Conservation (phyloP, 2,329 filamentous ascomycete genomes). For the Cyphellophora attinorum region DNA sequence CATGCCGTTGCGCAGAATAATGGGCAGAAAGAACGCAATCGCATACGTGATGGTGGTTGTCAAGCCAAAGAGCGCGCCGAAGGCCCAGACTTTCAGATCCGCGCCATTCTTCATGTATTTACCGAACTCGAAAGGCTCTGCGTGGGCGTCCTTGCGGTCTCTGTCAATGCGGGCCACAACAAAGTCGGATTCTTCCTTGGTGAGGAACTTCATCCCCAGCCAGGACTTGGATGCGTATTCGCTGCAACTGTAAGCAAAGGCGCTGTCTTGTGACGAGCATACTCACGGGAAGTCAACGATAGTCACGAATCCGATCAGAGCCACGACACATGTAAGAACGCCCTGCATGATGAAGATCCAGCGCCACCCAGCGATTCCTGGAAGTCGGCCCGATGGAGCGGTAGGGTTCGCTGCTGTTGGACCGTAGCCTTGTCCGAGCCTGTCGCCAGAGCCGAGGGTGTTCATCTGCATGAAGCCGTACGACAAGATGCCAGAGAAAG, state of each 20-base stretch:
- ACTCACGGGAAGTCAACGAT: conserved; percentile 20
- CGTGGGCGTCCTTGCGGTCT: conserved; percentile 43
- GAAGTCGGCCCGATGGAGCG: not conserved
- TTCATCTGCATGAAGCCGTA: conserved; percentile 28
- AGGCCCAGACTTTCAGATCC: conserved; percentile 47
- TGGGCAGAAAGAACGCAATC: conserved; percentile 68
- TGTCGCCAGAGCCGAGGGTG: conserved; percentile 4
- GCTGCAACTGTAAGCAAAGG: not conserved
- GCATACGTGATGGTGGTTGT: conserved; percentile 66
- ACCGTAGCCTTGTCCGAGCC: conserved; percentile 1
- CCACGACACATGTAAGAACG: conserved; percentile 15
- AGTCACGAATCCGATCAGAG: conserved; percentile 20
- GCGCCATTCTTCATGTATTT: conserved; percentile 38
- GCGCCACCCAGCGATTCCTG: conserved; percentile 47
- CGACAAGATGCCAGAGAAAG: conserved; percentile 35
- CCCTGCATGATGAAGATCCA: conserved; percentile 50
- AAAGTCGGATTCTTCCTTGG: conserved; percentile 11
- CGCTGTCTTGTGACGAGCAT: not conserved
- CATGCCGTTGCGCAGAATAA: conserved; percentile 58
- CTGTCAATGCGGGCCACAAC: conserved; percentile 38
- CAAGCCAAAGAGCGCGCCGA: conserved; percentile 37
- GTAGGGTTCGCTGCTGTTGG: conserved; percentile 3
- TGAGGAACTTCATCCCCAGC: conserved; percentile 21
- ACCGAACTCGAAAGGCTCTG: conserved; percentile 36
- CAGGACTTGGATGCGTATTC: conserved; percentile 21